Evolutionary conservation across 305 asterid genomes (phyloP), one percentile per base, ranked within the genome.

Genomic region (Stenogyne calaminthoides): DNA sequence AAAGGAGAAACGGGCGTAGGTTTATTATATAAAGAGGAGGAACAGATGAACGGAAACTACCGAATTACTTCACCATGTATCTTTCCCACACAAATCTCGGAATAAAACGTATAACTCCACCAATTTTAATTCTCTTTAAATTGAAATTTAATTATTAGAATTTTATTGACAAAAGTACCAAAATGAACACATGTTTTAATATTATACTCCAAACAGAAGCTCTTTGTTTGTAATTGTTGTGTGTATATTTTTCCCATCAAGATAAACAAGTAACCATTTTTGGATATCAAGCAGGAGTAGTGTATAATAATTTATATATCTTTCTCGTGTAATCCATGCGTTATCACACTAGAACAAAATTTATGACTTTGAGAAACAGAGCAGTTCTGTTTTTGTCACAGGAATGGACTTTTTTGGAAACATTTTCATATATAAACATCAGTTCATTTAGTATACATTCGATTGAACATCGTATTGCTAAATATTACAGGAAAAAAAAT

Each of bases 1-100:
- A 27, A 69, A 64, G 36, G 70, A 62, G 19, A 9, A 39, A 32
- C 7, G 36, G 6, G 0, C 36, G 7, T 32, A 32, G 44, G 10
- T 70, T 36, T 25, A 32, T 36, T 25, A 32, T 68, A 73, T 47
- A 68, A 27, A 69, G 57, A 3, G 8, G 6, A 34, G 15, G 68
- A 29, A 65, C 63, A 71, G 58, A 73, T 58, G 52, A 44, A 32
- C 18, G 18, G 52, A 46, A 46, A 11, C 54, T 69, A 74, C 69
- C 65, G 54, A 56, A 46, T 29, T 70, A 36, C 32, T 15, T 67
- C 44, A n/a, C 59, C 44, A 65, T 49, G 25, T 22, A 36, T 36
- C 64, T 69, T 54, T 69, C 10, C 11, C 19, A 69, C 73, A 11
- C 0, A 57, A 58, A 70, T 57, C 59, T 58, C 19, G 57, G 56